Evolutionary conservation across 129 eudicot species (phyloP).

Genomic region (Calendula officinalis): DNA sequence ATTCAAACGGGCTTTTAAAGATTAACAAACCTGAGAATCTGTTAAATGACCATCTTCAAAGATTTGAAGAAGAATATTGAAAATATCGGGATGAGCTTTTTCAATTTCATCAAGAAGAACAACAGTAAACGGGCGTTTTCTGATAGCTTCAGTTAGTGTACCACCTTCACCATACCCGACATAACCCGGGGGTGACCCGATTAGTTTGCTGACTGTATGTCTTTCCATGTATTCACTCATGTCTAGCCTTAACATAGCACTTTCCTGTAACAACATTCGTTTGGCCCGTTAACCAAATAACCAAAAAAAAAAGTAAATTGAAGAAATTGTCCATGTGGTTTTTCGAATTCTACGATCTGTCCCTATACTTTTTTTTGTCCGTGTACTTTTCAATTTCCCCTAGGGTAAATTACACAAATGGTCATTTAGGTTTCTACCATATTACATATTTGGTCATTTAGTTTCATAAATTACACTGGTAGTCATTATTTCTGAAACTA

Average conservation of each 20-base stretch:
- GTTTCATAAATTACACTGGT: too few relatives aligned
- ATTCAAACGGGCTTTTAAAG: not conserved
- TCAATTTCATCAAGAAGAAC: slow-evolving; percentile 92
- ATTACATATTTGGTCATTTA: too few relatives aligned
- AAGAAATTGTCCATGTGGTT: too few relatives aligned
- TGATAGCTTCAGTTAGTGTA: slow-evolving; percentile 83
- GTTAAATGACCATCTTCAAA: slow-evolving; percentile 96
- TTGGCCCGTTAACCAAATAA: not conserved
- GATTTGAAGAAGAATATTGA: slow-evolving; percentile 83
- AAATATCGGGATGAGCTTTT: slow-evolving; percentile 90
- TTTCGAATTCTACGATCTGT: not conserved
- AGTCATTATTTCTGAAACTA: too few relatives aligned
- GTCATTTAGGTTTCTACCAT: too few relatives aligned
- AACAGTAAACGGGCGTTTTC: slow-evolving; percentile 77
- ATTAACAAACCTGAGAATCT: slow-evolving; percentile 78
- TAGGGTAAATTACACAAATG: too few relatives aligned
- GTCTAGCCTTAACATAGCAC: slow-evolving; percentile 79
- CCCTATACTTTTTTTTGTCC: too few relatives aligned
- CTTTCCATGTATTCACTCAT: slow-evolving; percentile 99
- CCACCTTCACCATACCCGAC: slow-evolving; percentile 97
- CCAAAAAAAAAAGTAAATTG: too few relatives aligned
- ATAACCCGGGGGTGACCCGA: slow-evolving; percentile 93
- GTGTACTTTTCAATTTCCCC: too few relatives aligned
- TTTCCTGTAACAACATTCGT: slow-evolving; percentile 44
- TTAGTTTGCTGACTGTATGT: slow-evolving; percentile 86